phyloP scores from a whole-genome alignment of 257 asterid genomes.

The Jasminum sambac region DNA sequence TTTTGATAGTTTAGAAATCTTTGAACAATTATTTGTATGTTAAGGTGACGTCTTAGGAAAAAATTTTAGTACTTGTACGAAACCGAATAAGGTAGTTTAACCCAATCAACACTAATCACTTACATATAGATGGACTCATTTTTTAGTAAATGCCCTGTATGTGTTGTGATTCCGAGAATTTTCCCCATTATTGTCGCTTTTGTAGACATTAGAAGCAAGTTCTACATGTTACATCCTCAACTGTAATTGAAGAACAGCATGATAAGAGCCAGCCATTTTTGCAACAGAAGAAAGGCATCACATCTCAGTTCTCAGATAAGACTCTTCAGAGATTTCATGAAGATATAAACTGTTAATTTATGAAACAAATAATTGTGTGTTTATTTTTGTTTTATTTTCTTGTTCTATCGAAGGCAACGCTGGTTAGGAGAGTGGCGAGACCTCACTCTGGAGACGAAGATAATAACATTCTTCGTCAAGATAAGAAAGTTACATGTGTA shows the following conservation, averaged over 20 bases:
- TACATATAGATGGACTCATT: too few species aligned
- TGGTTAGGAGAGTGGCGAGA: constrained; percentile 43
- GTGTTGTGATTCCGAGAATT: too few species aligned
- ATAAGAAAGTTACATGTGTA: constrained; percentile 28
- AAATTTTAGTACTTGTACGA: too few species aligned
- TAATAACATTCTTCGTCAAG: constrained; percentile 29
- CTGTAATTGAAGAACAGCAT: constrained; percentile 52
- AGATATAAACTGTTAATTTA: constrained; percentile 11
- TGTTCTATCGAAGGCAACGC: constrained; percentile 45
- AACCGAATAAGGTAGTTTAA: too few species aligned
- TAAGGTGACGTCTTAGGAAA: not conserved
- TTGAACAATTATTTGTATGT: not conserved
- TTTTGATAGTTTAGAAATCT: too few species aligned
- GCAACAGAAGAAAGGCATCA: constrained; percentile 46
- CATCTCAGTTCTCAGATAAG: constrained; percentile 39
- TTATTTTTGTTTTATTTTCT: constrained; percentile 23
- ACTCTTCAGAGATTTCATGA: not conserved
- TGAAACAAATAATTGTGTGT: constrained; percentile 6
- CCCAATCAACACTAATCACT: too few species aligned
- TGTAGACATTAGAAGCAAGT: too few species aligned
- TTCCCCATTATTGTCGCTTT: too few species aligned
- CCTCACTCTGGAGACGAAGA: constrained; percentile 39
- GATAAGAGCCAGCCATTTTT: constrained; percentile 40
- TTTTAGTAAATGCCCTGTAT: too few species aligned
- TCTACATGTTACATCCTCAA: constrained; percentile 52